Base-by-base conservation (phyloP, 2,329 filamentous ascomycete species). In the Xylaria sp. region DNA sequence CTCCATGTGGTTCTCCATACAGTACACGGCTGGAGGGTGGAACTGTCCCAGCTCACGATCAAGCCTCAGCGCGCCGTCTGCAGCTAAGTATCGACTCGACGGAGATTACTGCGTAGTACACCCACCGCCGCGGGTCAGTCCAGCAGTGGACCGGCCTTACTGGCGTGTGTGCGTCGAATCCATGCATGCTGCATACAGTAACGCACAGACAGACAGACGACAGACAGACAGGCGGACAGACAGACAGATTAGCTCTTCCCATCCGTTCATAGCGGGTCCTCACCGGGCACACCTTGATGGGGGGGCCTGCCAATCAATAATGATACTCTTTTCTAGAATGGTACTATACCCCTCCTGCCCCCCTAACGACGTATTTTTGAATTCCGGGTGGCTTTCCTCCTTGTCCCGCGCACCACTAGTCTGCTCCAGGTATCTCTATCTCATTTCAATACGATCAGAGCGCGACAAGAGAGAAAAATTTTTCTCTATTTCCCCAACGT, bases 91-190 rank as follows among this genome's bases (percentile, higher is more conserved):
- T 58, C 50, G 51, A 63, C 48, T 60, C 47, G 52, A 44, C 61
- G 60, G 59, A 67, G 59, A 67, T 67, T 72, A 70, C n/a, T n/a
- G n/a, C n/a, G n/a, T n/a, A n/a, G n/a, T n/a, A n/a, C 64, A 63
- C 50, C 69, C 70, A 71, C 68, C 65, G 62, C 68, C 66, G 63
- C 61, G 69, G 70, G 69, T 72, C 68, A 57, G 60, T 65, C 66
- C 66, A 71, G 54, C 56, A 50, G 58, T 59, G 58, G 60, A 58
- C 45, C 48, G 37, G 13, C 43, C 44, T 50, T 48, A 50, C 44
- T 49, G 51, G 47, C 20, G 46, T 50, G 46, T 50, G 52, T 42
- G 48, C 44, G 39, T 42, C 47, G 46, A 59, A 59, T 46, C 56
- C 59, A 61, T 61, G 59, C 38, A 54, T 50, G 53, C 52, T 64